Evolutionary conservation across 306 rosid genomes (phyloP).

Genomic region (Trifolium dubium): DNA sequence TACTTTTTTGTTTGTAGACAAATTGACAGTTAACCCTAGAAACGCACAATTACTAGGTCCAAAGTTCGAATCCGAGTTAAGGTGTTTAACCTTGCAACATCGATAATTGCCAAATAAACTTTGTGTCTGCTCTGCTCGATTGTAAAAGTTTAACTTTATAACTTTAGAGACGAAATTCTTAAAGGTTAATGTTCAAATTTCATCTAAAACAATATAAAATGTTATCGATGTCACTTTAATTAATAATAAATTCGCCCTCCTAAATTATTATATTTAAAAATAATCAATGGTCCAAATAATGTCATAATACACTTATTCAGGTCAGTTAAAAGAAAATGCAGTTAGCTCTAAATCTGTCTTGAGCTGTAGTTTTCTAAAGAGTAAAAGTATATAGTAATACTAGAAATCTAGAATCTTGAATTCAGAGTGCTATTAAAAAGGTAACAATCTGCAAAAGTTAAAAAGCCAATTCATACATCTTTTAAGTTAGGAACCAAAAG

Average conservation of each 20-base stretch:
- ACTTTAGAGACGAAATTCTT: too few relatives aligned
- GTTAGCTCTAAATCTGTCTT: background rate
- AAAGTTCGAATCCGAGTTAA: too few relatives aligned
- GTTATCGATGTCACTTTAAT: background rate
- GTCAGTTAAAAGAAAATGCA: background rate
- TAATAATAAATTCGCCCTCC: background rate
- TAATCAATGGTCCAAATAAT: background rate
- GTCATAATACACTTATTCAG: background rate
- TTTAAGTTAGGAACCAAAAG: constrained; percentile 44
- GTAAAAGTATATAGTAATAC: background rate
- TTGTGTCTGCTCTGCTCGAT: too few relatives aligned
- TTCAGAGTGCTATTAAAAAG: constrained; percentile 24
- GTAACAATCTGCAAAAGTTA: constrained; percentile 42
- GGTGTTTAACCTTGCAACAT: too few relatives aligned
- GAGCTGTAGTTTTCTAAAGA: constrained; percentile 1
- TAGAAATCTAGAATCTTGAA: constrained; percentile 34
- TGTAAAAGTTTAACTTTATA: too few relatives aligned
- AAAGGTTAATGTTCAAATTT: background rate
- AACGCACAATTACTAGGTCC: too few relatives aligned
- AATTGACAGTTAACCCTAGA: too few relatives aligned
- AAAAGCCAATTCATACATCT: constrained; percentile 44
- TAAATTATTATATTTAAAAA: too few relatives aligned
- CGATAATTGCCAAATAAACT: too few relatives aligned
- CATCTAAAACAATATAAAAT: background rate
- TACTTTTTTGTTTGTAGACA: too few relatives aligned